phyloP scores from a whole-genome alignment of 768 basidiomycete genomes.

The Mycena galopus region DNA sequence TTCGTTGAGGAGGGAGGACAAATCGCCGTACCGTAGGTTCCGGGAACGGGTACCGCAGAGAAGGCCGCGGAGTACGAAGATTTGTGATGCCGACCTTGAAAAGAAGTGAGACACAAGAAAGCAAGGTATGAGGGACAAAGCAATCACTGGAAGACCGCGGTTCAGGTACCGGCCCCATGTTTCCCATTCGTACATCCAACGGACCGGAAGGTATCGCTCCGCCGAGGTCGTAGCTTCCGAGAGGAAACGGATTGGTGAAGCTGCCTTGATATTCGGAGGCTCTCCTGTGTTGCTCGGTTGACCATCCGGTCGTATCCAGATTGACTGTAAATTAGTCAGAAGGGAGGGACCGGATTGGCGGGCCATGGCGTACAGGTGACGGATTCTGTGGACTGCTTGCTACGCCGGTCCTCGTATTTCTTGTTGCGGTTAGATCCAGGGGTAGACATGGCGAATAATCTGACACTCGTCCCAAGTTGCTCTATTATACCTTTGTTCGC shows the following conservation, averaged over 20 bases:
- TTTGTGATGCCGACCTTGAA: slow-evolving; percentile 22
- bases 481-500: slow-evolving; percentile 38
- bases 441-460: slow-evolving; percentile 33
- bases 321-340: slow-evolving; percentile 15
- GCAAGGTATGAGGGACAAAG: neutral
- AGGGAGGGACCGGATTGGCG: neutral
- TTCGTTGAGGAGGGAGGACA: neutral
- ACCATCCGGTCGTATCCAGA: neutral
- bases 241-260: neutral
- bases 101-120: neutral
- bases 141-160: neutral
- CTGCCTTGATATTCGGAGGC: neutral
- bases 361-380: slow-evolving; percentile 4
- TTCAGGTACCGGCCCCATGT: neutral
- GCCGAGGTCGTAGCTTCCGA: neutral
- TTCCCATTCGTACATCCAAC: slow-evolving; percentile 21
- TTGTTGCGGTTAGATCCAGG: slow-evolving; percentile 36
- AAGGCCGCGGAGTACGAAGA: neutral
- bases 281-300: neutral
- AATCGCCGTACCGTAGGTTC: slow-evolving; percentile 20
- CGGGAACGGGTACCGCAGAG: too few relatives aligned
- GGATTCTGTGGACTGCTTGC: slow-evolving; percentile 18
- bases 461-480: slow-evolving; percentile 26
- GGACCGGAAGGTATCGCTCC: slow-evolving; percentile 11
- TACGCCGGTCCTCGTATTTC: slow-evolving; percentile 20